phyloP scores from a whole-genome alignment of 305 asterid genomes.

The Ilex paraguariensis region DNA sequence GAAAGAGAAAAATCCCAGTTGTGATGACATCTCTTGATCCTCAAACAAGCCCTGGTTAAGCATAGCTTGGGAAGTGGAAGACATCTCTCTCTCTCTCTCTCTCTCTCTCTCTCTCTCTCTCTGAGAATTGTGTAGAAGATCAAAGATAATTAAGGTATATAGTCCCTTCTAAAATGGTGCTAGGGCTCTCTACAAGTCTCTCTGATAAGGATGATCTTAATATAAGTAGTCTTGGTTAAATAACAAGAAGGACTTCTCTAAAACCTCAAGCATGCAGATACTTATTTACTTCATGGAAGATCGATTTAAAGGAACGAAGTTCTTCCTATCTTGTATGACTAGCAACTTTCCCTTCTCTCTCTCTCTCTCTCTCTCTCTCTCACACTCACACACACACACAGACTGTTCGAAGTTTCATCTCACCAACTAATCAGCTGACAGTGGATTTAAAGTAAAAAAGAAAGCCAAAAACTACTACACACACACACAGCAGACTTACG shows the following conservation, averaged over 20 bases:
- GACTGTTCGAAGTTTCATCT: too few relatives aligned
- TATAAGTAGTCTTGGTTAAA: conserved; percentile 11
- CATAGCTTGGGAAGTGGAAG: conserved; percentile 27
- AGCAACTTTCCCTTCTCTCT: too few relatives aligned
- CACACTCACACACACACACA: too few relatives aligned
- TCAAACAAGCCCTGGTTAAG: conserved; percentile 53
- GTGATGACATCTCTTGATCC: conserved; percentile 67
- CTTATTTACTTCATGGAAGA: not conserved
- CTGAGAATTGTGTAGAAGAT: not conserved
- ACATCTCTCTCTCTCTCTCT: conserved; percentile 15
- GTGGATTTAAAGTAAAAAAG: too few relatives aligned
- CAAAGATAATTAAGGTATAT: conserved; percentile 1
- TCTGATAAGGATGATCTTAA: too few relatives aligned
- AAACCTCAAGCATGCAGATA: conserved; percentile 6
- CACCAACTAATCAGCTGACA: too few relatives aligned
- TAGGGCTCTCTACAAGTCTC: not conserved
- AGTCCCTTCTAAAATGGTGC: conserved; percentile 2
- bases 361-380: too few relatives aligned
- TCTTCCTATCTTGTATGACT: too few relatives aligned
- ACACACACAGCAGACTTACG: too few relatives aligned
- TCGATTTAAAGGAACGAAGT: conserved; percentile 2
- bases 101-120: conserved; percentile 3
- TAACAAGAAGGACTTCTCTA: conserved; percentile 8
- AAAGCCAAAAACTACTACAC: too few relatives aligned
- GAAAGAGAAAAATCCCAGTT: conserved; percentile 50